These are phyloP conservation scores for Viola pubescens DNA, from an alignment of 441 rosid species.

Conservation along the genomic window DNA sequence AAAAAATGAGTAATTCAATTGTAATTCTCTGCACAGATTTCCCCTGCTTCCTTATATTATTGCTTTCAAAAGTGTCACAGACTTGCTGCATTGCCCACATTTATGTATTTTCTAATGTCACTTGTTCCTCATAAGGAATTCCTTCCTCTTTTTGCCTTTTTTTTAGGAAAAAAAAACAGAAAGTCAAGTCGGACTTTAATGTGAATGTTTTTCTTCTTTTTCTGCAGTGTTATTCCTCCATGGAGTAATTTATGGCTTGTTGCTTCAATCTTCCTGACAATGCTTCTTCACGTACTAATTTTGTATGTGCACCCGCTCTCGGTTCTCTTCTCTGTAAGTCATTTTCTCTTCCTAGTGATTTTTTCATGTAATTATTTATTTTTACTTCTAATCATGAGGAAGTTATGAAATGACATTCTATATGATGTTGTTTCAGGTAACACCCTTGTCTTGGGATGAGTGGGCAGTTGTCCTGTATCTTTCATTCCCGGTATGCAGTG, in stretches of 20 bases:
- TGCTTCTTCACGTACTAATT: slow-evolving; percentile 82
- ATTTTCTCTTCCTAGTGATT: slow-evolving; percentile 16
- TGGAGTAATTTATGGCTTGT: slow-evolving; percentile 99
- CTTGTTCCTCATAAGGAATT: neutral
- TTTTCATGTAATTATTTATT: slow-evolving; percentile 1
- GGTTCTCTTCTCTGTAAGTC: slow-evolving; percentile 89
- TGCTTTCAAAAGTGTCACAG: neutral
- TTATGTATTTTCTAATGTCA: neutral
- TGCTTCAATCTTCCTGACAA: slow-evolving; percentile 79
- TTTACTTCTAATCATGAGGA: slow-evolving; percentile 7
- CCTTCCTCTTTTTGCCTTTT: neutral
- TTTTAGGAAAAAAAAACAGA: neutral
- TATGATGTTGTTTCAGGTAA: slow-evolving; percentile 52
- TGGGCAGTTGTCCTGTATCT: slow-evolving; percentile 84
- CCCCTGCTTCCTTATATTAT: neutral
- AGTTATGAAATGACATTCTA: slow-evolving; percentile 13
- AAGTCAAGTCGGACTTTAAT: neutral
- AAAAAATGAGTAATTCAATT: neutral
- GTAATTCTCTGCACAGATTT: neutral
- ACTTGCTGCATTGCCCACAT: neutral
- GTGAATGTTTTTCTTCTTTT: slow-evolving; percentile 13
- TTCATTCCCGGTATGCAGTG: slow-evolving; percentile 82
- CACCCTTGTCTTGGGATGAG: slow-evolving; percentile 89
- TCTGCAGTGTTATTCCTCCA: slow-evolving; percentile 80
- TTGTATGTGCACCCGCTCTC: slow-evolving; percentile 81